These are phyloP conservation scores for Nyssa sinensis DNA, from an alignment of 148 eudicot genomes.

Conservation along the genomic window DNA sequence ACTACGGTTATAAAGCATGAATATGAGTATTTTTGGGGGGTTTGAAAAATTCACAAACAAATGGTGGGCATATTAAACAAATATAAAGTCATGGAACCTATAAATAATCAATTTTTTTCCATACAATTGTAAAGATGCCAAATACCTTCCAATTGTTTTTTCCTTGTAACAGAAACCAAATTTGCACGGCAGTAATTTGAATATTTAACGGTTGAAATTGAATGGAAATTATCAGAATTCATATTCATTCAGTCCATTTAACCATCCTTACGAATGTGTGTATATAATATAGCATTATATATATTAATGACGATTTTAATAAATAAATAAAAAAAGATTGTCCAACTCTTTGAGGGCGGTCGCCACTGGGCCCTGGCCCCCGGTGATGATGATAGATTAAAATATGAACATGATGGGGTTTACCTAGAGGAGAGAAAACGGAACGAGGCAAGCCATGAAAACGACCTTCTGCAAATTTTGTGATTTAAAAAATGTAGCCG, in stretches of 20 bases:
- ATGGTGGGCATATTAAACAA: constrained; percentile 17
- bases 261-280: no score
- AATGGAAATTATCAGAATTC: neutral
- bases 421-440: neutral
- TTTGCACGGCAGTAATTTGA: neutral
- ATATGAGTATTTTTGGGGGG: neutral
- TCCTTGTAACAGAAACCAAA: neutral
- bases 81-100: constrained; percentile 17
- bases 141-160: constrained; percentile 3
- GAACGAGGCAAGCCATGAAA: constrained; percentile 18
- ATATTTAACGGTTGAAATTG: neutral
- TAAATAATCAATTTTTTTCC: constrained; percentile 10
- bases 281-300: neutral
- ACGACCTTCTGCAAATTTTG: neutral
- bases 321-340: no score
- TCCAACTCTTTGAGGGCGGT: no score
- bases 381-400: neutral
- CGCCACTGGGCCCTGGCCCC: neutral
- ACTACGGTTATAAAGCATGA: neutral
- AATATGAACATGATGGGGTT: neutral
- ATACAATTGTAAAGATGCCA: constrained; percentile 26
- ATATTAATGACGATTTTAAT: neutral
- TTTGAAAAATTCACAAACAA: constrained; percentile 19
- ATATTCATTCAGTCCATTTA: neutral
- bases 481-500: neutral